phyloP scores from a whole-genome alignment of 257 asterid species.

The Gentiana straminea region DNA sequence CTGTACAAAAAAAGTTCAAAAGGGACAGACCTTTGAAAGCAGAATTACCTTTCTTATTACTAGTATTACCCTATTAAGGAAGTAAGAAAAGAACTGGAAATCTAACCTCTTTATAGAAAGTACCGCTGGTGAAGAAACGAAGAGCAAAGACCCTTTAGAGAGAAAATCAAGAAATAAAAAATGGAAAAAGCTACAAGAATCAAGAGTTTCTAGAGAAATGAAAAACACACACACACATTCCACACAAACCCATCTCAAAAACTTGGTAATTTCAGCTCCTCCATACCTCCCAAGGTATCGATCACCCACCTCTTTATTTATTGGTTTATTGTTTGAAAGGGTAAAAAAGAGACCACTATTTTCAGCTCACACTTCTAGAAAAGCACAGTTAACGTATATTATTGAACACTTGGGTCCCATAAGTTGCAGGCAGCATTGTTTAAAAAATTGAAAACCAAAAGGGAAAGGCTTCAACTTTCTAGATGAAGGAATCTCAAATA shows the following conservation, averaged over 20 bases:
- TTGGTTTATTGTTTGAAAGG: slow-evolving; percentile 17
- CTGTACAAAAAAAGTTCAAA: background rate
- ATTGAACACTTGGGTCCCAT: too few species aligned
- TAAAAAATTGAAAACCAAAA: slow-evolving; percentile 3
- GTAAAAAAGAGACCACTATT: slow-evolving; percentile 41
- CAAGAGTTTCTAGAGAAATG: slow-evolving; percentile 14
- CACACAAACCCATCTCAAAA: slow-evolving; percentile 11
- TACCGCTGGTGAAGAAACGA: slow-evolving; percentile 13
- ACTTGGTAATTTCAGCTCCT: slow-evolving; percentile 20
- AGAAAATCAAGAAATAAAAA: slow-evolving; percentile 13
- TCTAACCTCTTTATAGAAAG: slow-evolving; percentile 17
- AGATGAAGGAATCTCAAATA: slow-evolving; percentile 1
- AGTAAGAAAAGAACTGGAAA: slow-evolving; percentile 9
- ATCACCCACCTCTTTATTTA: slow-evolving; percentile 20
- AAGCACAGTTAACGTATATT: background rate
- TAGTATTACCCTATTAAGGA: background rate
- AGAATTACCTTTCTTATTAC: background rate
- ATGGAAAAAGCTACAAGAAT: slow-evolving; percentile 9
- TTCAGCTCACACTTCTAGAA: slow-evolving; percentile 7
- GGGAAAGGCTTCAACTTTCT: slow-evolving; percentile 8
- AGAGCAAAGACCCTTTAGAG: slow-evolving; percentile 9
- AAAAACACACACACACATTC: slow-evolving; percentile 3
- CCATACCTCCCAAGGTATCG: slow-evolving; percentile 24
- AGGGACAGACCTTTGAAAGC: slow-evolving; percentile 5
- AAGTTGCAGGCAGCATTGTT: too few species aligned